These are phyloP conservation scores for Mucuna pruriens DNA, from an alignment of 306 rosid species.

Conservation along the genomic window DNA sequence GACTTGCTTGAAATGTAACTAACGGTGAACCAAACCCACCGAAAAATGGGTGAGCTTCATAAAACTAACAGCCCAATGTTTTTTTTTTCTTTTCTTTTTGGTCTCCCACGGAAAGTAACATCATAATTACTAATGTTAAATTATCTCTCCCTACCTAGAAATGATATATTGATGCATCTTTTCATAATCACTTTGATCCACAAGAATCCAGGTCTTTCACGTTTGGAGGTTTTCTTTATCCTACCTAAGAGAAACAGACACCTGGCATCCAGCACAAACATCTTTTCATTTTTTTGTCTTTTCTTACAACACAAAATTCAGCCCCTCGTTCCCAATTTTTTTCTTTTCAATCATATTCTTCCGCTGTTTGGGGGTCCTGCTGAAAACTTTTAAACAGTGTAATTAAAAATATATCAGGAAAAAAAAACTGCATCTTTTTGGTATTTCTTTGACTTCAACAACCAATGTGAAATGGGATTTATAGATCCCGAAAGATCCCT, in stretches of 20 bases:
- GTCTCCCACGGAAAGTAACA: not conserved
- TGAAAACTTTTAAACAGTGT: slow-evolving; percentile 30
- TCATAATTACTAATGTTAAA: slow-evolving; percentile 2
- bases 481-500: slow-evolving; percentile 10
- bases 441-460: slow-evolving; percentile 36
- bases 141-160: slow-evolving; percentile 1
- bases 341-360: slow-evolving; percentile 31
- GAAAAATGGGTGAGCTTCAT: not conserved
- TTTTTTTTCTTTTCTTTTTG: not conserved
- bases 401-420: slow-evolving; percentile 23
- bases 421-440: slow-evolving; percentile 29
- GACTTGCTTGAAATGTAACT: not conserved
- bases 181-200: slow-evolving; percentile 29
- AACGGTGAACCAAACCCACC: not conserved
- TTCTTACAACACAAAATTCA: slow-evolving; percentile 30
- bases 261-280: slow-evolving; percentile 32
- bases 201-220: slow-evolving; percentile 37
- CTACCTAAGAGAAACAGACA: slow-evolving; percentile 29
- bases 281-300: slow-evolving; percentile 32
- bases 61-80: not conserved
- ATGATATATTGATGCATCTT: slow-evolving; percentile 38
- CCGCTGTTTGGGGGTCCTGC: not conserved
- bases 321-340: slow-evolving; percentile 27
- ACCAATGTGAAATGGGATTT: slow-evolving; percentile 7
- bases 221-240: slow-evolving; percentile 24